These are phyloP conservation scores for Eimeria acervulina DNA, from an alignment of 169 alveolate genomes.

Conservation along the genomic window DNA sequence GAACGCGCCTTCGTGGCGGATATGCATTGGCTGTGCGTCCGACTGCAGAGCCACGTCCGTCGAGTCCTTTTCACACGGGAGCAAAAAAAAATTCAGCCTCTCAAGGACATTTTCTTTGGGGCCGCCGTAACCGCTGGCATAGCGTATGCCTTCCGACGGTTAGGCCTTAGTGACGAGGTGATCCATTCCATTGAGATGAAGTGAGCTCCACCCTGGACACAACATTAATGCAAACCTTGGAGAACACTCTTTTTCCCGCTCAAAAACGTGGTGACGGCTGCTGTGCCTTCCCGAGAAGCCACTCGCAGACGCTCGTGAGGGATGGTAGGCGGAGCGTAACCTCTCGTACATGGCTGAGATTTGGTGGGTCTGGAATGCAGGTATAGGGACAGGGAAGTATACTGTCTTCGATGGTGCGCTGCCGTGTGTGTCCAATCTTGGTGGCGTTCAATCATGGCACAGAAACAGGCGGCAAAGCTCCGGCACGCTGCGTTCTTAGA, in stretches of 20 bases:
- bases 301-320: not conserved
- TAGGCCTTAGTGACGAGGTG: constrained; percentile 55
- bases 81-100: not conserved
- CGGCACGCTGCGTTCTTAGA: constrained; percentile 60
- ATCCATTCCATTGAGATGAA: constrained; percentile 24
- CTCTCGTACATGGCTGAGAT: not conserved
- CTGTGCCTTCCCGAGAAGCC: not conserved
- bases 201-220: not conserved
- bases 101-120: constrained; percentile 66
- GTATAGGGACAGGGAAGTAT: constrained; percentile 84
- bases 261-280: not conserved
- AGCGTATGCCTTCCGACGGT: not conserved
- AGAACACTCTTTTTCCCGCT: not conserved
- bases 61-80: not conserved
- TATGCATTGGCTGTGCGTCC: constrained; percentile 74
- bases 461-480: constrained; percentile 66
- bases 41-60: constrained; percentile 79
- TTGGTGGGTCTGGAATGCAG: constrained; percentile 34
- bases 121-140: constrained; percentile 37
- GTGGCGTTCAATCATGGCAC: constrained; percentile 87
- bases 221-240: not conserved
- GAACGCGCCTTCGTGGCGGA: constrained; percentile 77
- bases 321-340: not conserved
- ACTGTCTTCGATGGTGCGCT: constrained; percentile 87
- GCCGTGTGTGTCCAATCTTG: constrained; percentile 88